Conservation (phyloP, 495 filamentous ascomycete genomes). For the Barbatosphaeria neglecta region DNA sequence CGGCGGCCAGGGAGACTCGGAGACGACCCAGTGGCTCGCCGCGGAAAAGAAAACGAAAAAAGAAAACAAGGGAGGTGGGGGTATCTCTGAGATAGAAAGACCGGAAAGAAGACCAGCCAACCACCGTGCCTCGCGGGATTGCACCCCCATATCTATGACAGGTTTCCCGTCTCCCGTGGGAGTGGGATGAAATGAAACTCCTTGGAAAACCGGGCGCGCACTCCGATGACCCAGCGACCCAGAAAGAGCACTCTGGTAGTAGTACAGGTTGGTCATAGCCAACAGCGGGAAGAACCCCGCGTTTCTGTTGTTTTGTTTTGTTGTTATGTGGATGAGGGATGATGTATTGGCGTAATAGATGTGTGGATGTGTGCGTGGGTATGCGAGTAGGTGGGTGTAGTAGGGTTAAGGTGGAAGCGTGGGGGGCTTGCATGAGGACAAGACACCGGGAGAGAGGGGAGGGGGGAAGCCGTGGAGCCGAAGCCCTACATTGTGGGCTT, state of each 20-base stretch:
- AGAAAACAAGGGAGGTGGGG: background rate
- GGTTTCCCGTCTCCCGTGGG: too few relatives aligned
- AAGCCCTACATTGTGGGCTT: constrained; percentile 36
- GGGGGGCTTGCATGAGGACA: too few relatives aligned
- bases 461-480: background rate
- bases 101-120: background rate
- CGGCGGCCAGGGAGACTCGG: background rate
- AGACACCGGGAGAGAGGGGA: background rate
- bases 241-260: background rate
- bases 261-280: background rate
- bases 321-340: background rate
- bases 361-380: background rate
- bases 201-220: background rate
- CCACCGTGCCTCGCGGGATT: background rate
- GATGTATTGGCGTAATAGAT: too few relatives aligned
- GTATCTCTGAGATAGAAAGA: background rate
- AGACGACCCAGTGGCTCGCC: background rate
- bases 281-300: background rate
- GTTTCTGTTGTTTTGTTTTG: background rate
- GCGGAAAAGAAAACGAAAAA: background rate
- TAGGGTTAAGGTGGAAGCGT: too few relatives aligned
- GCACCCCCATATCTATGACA: background rate
- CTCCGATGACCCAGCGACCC: background rate
- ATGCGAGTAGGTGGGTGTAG: background rate
- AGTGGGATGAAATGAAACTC: background rate